Evolutionary conservation across 2,329 filamentous ascomycete genomes (phyloP).

Genomic region (Fusarium albosuccineum): DNA sequence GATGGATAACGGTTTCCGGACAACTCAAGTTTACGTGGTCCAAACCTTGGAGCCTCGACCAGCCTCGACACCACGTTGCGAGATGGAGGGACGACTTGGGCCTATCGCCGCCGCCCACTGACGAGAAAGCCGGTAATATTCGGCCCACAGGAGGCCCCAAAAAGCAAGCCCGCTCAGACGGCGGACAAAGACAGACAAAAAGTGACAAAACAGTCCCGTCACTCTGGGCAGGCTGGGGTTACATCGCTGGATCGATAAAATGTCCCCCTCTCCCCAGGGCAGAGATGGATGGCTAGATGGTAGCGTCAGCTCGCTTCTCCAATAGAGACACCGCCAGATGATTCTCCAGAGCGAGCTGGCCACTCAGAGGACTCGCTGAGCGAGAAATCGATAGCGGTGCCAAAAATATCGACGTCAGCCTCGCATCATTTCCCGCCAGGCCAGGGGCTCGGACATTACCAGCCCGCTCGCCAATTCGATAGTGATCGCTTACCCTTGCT

Average conservation of each 20-base stretch:
- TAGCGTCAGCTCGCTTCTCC: conserved; percentile 25
- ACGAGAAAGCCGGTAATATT: conserved; percentile 32
- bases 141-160: conserved; percentile 1
- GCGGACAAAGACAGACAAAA: background rate
- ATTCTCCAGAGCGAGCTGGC: conserved; percentile 14
- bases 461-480: conserved; percentile 14
- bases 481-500: conserved; percentile 18
- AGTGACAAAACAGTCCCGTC: conserved; percentile 31
- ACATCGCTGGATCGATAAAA: conserved; percentile 36
- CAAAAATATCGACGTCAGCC: conserved; percentile 40
- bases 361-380: conserved; percentile 19
- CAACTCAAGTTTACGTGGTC: conserved; percentile 14
- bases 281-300: background rate
- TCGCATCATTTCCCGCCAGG: conserved; percentile 33
- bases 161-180: conserved; percentile 7
- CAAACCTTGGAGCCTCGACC: background rate
- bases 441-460: conserved; percentile 39
- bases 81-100: conserved; percentile 26
- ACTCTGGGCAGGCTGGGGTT: conserved; percentile 24
- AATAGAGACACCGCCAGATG: conserved; percentile 21
- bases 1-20: conserved; percentile 21
- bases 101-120: conserved; percentile 17
- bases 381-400: conserved; percentile 3
- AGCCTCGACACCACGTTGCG: conserved; percentile 35
- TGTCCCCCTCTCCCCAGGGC: conserved; percentile 2